phyloP scores from a whole-genome alignment of 1,284 basidiomycete species.

The Fomitopsis betulina region DNA sequence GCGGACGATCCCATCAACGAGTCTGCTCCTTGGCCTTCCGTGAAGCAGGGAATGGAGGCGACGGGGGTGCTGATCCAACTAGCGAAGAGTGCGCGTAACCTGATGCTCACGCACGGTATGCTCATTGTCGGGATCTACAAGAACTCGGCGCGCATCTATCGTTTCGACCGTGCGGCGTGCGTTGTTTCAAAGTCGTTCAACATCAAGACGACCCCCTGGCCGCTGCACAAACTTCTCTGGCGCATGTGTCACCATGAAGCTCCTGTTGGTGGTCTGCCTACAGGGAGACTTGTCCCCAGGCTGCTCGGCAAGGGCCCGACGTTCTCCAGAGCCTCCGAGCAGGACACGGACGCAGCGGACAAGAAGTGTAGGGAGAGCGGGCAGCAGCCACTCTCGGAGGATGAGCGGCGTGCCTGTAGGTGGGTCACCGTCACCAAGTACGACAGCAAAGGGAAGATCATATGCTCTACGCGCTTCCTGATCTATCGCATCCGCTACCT shows the following conservation, averaged over 20 bases:
- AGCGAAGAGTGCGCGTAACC: not conserved
- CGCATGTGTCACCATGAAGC: too few species aligned
- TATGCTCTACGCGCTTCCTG: too few species aligned
- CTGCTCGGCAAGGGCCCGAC: not conserved
- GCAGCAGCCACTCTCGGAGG: not conserved
- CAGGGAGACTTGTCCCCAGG: not conserved
- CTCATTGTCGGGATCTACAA: constrained; percentile 12
- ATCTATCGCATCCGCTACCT: not conserved
- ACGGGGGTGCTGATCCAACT: constrained; percentile 1
- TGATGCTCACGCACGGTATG: constrained; percentile 7
- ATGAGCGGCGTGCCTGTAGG: not conserved
- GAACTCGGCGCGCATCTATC: constrained; percentile 3
- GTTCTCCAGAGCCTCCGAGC: not conserved
- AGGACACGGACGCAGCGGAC: not conserved
- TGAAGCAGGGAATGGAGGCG: too few species aligned
- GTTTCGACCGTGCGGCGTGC: constrained; percentile 5
- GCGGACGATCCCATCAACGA: too few species aligned
- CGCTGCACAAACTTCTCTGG: too few species aligned
- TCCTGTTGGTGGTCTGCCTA: too few species aligned
- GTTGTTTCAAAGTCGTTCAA: not conserved
- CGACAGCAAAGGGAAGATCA: not conserved
- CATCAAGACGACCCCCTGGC: too few species aligned
- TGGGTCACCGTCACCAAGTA: not conserved
- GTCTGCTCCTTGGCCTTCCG: too few species aligned
- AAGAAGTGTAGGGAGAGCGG: not conserved